Conservation (phyloP, 306 rosid genomes). For the Malus sylvestris region DNA sequence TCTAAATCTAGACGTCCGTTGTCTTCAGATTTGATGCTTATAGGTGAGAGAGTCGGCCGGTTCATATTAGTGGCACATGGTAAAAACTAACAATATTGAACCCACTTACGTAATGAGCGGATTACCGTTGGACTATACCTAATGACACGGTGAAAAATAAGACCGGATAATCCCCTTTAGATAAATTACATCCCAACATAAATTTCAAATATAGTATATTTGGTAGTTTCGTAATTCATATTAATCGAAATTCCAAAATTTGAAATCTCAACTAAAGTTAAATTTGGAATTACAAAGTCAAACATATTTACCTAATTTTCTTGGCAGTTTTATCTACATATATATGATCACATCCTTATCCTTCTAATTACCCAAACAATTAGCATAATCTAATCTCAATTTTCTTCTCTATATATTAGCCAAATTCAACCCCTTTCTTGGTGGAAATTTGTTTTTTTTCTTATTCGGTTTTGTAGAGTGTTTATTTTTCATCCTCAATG, state of each 20-base stretch:
- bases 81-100: too few relatives aligned
- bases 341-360: not conserved
- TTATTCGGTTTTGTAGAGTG: not conserved
- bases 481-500: not conserved
- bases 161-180: too few relatives aligned
- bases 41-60: too few relatives aligned
- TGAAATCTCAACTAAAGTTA: not conserved
- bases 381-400: not conserved
- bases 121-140: too few relatives aligned
- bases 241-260: not conserved
- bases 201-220: not conserved
- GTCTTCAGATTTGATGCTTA: too few relatives aligned
- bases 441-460: not conserved
- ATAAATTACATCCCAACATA: not conserved
- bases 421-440: not conserved
- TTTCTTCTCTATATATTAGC: not conserved
- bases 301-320: not conserved
- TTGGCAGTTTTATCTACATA: not conserved
- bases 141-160: too few relatives aligned
- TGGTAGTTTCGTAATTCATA: not conserved
- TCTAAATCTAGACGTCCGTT: too few relatives aligned
- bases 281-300: not conserved
- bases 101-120: too few relatives aligned
- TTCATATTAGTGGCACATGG: too few relatives aligned
- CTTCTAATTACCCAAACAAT: too few relatives aligned